These are phyloP conservation scores for Candida incommunis DNA, from an alignment of 805 yeast species.

Conservation along the genomic window DNA sequence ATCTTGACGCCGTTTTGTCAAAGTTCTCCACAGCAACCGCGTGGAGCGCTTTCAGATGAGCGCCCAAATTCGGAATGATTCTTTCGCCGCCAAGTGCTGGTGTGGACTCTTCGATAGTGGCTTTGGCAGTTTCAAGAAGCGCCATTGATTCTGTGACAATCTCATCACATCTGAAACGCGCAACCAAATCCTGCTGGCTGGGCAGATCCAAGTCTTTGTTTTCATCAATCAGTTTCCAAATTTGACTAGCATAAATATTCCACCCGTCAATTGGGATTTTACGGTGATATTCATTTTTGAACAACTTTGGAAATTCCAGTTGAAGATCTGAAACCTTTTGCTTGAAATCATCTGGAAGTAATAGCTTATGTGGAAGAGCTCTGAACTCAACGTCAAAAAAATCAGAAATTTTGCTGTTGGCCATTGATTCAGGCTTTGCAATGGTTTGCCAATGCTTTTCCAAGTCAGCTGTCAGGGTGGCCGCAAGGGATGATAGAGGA, in stretches of 20 bases:
- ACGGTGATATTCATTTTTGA: conserved; percentile 62
- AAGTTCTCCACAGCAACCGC: conserved; percentile 35
- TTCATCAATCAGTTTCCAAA: conserved; percentile 88
- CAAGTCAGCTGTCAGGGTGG: conserved; percentile 59
- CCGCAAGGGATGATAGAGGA: conserved; percentile 56
- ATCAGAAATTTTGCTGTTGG: conserved; percentile 43
- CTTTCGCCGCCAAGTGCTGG: conserved; percentile 12
- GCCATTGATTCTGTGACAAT: conserved; percentile 43
- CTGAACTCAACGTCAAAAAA: conserved; percentile 78
- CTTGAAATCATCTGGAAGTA: conserved; percentile 59
- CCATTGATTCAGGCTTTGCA: conserved; percentile 49
- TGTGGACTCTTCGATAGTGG: conserved; percentile 18
- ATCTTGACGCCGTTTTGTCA: conserved; percentile 66
- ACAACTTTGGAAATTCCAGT: conserved; percentile 39
- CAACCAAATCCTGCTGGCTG: conserved; percentile 89
- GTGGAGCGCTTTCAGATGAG: conserved; percentile 31
- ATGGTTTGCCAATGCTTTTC: conserved; percentile 64
- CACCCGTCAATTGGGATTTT: conserved; percentile 90
- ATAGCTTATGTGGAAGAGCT: conserved; percentile 71
- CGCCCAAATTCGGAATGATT: conserved; percentile 12
- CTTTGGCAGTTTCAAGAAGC: conserved; percentile 27
- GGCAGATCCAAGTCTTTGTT: conserved; percentile 94
- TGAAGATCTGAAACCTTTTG: conserved; percentile 51
- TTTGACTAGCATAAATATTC: conserved; percentile 77
- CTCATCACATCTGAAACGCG: conserved; percentile 90